Conservation (phyloP, 192 early-diverging fungal species). For the Coemansia sp. region DNA sequence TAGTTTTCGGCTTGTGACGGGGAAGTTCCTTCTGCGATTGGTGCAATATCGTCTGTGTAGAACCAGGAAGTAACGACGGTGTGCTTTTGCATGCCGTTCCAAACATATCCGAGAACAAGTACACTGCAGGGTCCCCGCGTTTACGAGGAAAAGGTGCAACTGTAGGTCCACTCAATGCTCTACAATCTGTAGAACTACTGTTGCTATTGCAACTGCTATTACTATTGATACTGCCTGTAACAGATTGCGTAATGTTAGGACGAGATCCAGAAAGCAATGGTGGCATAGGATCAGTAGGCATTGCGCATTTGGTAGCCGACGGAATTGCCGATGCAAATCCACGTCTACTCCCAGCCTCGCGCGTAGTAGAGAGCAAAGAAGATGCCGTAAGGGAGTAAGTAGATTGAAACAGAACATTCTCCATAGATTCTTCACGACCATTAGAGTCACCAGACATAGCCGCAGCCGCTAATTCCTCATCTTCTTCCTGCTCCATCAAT, state of each 20-base stretch:
- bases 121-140: background rate
- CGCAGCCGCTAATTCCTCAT: background rate
- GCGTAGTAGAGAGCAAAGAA: constrained; percentile 15
- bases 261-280: background rate
- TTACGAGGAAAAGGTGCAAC: background rate
- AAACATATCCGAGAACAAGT: background rate
- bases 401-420: constrained; percentile 15
- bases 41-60: background rate
- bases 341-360: background rate
- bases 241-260: background rate
- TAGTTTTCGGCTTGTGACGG: background rate
- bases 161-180: background rate
- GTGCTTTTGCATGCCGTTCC: constrained; percentile 7
- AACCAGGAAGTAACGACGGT: background rate
- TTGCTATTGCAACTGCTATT: background rate
- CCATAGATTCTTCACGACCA: background rate
- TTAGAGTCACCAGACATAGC: background rate
- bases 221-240: background rate
- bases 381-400: constrained; percentile 21
- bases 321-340: background rate
- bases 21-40: background rate
- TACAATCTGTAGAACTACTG: too few relatives aligned
- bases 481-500: background rate
- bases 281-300: background rate
- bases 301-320: background rate